Percentiles rank a stretch among this genome's conserved stretches.
These are phyloP conservation scores for Emergomyces orientalis DNA, from an alignment of 2,329 filamentous ascomycete species.

Conservation along the genomic window DNA sequence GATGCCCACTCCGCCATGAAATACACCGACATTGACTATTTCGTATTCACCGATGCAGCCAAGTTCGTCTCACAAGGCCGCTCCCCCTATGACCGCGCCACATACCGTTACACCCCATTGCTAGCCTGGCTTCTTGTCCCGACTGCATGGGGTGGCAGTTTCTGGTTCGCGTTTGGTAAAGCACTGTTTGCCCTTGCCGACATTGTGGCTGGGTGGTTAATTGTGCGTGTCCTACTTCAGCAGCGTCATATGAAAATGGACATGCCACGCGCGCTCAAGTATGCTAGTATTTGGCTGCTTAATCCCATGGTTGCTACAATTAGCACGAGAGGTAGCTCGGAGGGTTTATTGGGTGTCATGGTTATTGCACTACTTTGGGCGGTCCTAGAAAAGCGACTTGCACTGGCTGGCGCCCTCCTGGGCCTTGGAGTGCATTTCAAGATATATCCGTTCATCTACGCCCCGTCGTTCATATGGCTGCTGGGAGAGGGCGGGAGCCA, in stretches of 20 bases:
- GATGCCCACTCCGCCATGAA: slow-evolving; percentile 86
- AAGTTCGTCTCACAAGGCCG: slow-evolving; percentile 59
- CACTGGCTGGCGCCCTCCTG: slow-evolving; percentile 62
- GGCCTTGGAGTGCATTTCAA: slow-evolving; percentile 92
- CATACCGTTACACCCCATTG: slow-evolving; percentile 92
- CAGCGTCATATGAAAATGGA: slow-evolving; percentile 40
- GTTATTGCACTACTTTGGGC: slow-evolving; percentile 80
- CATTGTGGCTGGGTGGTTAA: slow-evolving; percentile 72
- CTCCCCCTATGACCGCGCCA: slow-evolving; percentile 81
- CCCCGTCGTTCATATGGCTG: slow-evolving; percentile 45
- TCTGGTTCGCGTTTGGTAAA: slow-evolving; percentile 78
- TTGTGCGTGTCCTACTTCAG: slow-evolving; percentile 46
- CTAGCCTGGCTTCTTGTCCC: slow-evolving; percentile 86
- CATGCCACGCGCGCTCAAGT: slow-evolving; percentile 54
- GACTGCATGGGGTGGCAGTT: slow-evolving; percentile 49
- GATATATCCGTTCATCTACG: slow-evolving; percentile 97
- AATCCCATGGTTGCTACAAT: slow-evolving; percentile 99
- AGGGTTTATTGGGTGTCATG: slow-evolving; percentile 78
- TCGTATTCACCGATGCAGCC: slow-evolving; percentile 93
- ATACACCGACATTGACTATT: slow-evolving; percentile 98
- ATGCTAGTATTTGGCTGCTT: slow-evolving; percentile 80
- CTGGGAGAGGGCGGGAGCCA: slow-evolving; percentile 24
- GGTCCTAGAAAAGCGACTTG: slow-evolving; percentile 52
- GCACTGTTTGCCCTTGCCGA: slow-evolving; percentile 75
- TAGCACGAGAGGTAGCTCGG: slow-evolving; percentile 86